A percentile compares a stretch with the other conserved stretches of the same genome.
phyloP scores from a whole-genome alignment of 2,329 filamentous ascomycete genomes.

The Diaporthe longicolla region DNA sequence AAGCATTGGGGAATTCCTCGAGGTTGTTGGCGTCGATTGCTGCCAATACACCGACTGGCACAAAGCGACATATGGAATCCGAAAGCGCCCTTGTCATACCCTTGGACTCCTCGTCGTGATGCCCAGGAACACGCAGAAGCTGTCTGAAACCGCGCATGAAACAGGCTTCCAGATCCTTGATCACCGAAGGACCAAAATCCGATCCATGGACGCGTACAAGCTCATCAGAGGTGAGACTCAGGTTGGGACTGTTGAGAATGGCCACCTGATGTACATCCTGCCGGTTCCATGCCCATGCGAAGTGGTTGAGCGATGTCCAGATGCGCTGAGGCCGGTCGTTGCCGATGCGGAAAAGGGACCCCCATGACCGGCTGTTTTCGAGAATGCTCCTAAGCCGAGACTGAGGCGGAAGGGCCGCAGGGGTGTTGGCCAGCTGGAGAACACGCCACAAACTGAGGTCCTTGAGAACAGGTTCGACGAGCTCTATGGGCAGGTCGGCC shows the following conservation, averaged over 20 bases:
- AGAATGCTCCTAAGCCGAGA: background rate
- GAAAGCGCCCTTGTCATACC: background rate
- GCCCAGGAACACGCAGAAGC: background rate
- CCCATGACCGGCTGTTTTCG: background rate
- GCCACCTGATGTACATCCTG: background rate
- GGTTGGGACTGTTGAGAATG: background rate
- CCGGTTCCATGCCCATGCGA: background rate
- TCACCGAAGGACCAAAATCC: background rate
- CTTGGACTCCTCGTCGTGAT: background rate
- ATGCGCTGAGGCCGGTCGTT: slow-evolving; percentile 16
- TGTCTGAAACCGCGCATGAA: background rate
- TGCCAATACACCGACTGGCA: background rate
- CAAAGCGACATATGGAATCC: background rate
- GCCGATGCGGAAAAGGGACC: background rate
- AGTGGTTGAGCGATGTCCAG: slow-evolving; percentile 3
- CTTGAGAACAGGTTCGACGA: slow-evolving; percentile 6
- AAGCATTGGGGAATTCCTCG: too few relatives aligned
- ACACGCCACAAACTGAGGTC: slow-evolving; percentile 1
- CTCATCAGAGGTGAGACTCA: background rate
- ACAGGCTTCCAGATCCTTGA: background rate
- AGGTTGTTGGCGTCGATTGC: background rate
- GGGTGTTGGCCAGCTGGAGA: slow-evolving; percentile 13
- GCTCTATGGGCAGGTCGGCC: slow-evolving; percentile 16
- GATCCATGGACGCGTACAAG: background rate
- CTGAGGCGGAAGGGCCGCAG: background rate